A percentile compares a stretch with the other conserved stretches of the same genome.
Evolutionary conservation across 2,329 filamentous ascomycete species (phyloP).

Genomic region (Pseudomassariella vexata): DNA sequence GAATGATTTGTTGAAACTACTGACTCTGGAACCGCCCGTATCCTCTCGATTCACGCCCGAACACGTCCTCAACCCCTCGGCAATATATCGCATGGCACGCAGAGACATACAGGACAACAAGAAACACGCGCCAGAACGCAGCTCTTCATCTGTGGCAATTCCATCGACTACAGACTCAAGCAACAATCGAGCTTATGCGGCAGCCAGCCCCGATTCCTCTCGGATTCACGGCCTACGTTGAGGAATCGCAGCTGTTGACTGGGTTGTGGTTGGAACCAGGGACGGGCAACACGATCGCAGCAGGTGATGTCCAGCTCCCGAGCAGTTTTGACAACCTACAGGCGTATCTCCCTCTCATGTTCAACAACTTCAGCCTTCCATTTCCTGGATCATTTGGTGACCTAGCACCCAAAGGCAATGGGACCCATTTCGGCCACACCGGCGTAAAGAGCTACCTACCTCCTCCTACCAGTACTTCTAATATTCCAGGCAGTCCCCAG

Average conservation of each 20-base stretch:
- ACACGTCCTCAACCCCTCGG: conserved; percentile 6
- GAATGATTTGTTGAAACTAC: no score
- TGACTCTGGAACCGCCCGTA: background rate
- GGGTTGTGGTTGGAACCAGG: background rate
- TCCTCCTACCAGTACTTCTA: conserved; percentile 4
- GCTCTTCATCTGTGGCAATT: no score
- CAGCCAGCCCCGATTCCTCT: no score
- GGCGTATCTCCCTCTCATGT: conserved; percentile 2
- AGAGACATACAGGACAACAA: conserved; percentile 2
- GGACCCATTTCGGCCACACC: background rate
- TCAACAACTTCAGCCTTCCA: conserved; percentile 1
- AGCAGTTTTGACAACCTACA: conserved; percentile 2
- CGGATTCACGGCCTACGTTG: background rate
- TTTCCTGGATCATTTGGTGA: background rate
- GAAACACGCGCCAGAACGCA: conserved; percentile 1
- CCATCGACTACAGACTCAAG: no score
- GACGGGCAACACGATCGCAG: background rate
- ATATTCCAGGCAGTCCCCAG: no score
- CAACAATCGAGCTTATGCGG: no score
- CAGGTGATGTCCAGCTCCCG: background rate
- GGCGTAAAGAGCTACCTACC: background rate
- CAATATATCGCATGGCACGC: conserved; percentile 8
- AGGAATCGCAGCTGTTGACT: background rate
- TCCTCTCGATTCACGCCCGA: conserved; percentile 5
- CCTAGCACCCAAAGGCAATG: background rate